phyloP scores from a whole-genome alignment of 257 asterid genomes.

The Nicotiana paniculata region DNA sequence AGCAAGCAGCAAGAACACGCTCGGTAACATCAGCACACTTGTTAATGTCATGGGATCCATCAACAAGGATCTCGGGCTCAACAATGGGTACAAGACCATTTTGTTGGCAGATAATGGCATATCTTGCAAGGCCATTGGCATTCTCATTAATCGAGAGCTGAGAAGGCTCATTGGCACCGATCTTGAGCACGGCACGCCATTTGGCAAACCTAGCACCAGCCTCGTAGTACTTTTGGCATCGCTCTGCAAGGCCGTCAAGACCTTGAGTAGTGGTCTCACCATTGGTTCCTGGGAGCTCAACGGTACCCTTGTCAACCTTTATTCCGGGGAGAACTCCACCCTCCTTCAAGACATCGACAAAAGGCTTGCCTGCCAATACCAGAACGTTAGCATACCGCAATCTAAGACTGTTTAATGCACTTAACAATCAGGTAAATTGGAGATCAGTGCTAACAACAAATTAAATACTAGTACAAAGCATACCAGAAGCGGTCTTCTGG shows the following conservation, averaged over 20 bases:
- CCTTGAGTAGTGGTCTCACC: conserved; percentile 70
- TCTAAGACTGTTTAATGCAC: not conserved
- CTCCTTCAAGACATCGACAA: conserved; percentile 54
- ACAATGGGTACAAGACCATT: conserved; percentile 59
- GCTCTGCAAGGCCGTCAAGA: conserved; percentile 50
- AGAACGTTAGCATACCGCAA: not conserved
- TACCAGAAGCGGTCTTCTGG: conserved; percentile 37
- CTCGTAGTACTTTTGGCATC: conserved; percentile 44
- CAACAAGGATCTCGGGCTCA: conserved; percentile 67
- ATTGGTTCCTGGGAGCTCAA: conserved; percentile 55
- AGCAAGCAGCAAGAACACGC: conserved; percentile 63
- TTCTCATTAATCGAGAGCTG: conserved; percentile 49
- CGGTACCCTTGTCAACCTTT: conserved; percentile 63
- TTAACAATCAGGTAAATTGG: not conserved
- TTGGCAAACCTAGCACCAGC: conserved; percentile 64
- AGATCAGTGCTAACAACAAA: not conserved
- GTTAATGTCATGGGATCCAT: conserved; percentile 51
- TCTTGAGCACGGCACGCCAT: conserved; percentile 62
- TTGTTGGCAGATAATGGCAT: conserved; percentile 62
- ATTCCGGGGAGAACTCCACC: conserved; percentile 60
- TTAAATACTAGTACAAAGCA: not conserved
- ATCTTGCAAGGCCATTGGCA: conserved; percentile 57
- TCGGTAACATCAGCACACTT: conserved; percentile 54
- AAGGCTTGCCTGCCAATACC: conserved; percentile 38
- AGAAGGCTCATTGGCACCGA: conserved; percentile 55